Evolutionary conservation across 768 basidiomycete genomes (phyloP).

Genomic region (Kwoniella bestiolae): DNA sequence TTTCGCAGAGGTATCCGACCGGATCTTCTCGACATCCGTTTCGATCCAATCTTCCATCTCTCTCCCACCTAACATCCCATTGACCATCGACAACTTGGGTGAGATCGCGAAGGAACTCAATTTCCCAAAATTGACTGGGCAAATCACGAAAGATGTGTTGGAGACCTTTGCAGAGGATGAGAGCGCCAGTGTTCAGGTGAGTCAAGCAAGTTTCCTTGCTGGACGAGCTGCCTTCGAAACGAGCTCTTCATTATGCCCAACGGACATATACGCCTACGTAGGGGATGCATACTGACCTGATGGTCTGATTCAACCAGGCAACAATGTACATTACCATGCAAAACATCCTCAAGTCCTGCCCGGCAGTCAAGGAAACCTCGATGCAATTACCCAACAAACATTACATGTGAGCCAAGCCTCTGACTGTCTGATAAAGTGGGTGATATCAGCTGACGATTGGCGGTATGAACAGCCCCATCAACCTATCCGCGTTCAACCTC

Average conservation of each 20-base stretch:
- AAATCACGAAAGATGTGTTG: slow-evolving; percentile 70
- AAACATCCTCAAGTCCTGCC: slow-evolving; percentile 70
- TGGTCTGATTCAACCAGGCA: slow-evolving; percentile 64
- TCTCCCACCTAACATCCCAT: slow-evolving; percentile 49
- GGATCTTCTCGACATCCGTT: slow-evolving; percentile 87
- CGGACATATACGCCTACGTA: background rate
- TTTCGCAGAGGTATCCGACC: slow-evolving; percentile 70
- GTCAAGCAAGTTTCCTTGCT: slow-evolving; percentile 33
- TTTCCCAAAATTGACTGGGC: slow-evolving; percentile 60
- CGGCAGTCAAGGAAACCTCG: slow-evolving; percentile 65
- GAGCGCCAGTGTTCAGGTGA: slow-evolving; percentile 87
- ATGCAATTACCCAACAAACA: slow-evolving; percentile 92
- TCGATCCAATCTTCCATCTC: slow-evolving; percentile 73
- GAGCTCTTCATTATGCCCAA: no score
- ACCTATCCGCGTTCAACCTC: slow-evolving; percentile 52
- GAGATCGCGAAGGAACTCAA: slow-evolving; percentile 48
- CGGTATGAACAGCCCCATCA: slow-evolving; percentile 45
- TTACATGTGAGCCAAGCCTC: slow-evolving; percentile 76
- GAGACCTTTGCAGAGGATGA: slow-evolving; percentile 84
- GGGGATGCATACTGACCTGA: background rate
- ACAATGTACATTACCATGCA: slow-evolving; percentile 89
- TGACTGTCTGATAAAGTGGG: background rate
- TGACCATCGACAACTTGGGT: slow-evolving; percentile 55
- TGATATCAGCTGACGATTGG: background rate
- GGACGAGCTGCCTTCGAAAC: no score